phyloP scores from a whole-genome alignment of 768 basidiomycete genomes.

The Boletus rufocinnamomeus region DNA sequence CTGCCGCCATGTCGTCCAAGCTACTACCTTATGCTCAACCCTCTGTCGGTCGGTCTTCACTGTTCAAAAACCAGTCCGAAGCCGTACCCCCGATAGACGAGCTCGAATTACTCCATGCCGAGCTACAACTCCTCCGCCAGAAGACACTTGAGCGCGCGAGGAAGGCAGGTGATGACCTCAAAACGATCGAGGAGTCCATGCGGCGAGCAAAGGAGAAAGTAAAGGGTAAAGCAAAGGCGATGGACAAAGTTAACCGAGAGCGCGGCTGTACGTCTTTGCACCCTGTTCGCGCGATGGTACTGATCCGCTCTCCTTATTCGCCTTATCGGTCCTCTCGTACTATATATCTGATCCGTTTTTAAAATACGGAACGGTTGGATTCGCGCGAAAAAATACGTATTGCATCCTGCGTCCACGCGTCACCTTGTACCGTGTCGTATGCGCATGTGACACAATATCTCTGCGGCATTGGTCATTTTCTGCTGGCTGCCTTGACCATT shows the following conservation, averaged over 20 bases:
- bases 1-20: constrained; percentile 59
- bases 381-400: constrained; percentile 7
- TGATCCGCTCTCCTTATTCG: constrained; percentile 15
- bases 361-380: constrained; percentile 13
- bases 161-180: constrained; percentile 77
- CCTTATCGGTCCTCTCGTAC: constrained; percentile 18
- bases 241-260: constrained; percentile 73
- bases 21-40: constrained; percentile 52
- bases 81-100: constrained; percentile 72
- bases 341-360: constrained; percentile 5
- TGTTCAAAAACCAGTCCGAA: constrained; percentile 67
- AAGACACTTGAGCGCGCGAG: constrained; percentile 61
- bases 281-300: constrained; percentile 7
- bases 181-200: constrained; percentile 74
- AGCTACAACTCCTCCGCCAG: constrained; percentile 57
- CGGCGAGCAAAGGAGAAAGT: constrained; percentile 75
- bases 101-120: constrained; percentile 61
- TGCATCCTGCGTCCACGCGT: not conserved
- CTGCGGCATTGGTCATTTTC: constrained; percentile 13
- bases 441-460: constrained; percentile 14
- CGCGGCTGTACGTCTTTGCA: constrained; percentile 65
- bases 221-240: constrained; percentile 68
- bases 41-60: constrained; percentile 53
- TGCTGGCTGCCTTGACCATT: constrained; percentile 3
- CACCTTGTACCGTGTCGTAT: not conserved